These are phyloP conservation scores for Priceomyces fermenticarens DNA, from an alignment of 805 yeast species.

Conservation along the genomic window DNA sequence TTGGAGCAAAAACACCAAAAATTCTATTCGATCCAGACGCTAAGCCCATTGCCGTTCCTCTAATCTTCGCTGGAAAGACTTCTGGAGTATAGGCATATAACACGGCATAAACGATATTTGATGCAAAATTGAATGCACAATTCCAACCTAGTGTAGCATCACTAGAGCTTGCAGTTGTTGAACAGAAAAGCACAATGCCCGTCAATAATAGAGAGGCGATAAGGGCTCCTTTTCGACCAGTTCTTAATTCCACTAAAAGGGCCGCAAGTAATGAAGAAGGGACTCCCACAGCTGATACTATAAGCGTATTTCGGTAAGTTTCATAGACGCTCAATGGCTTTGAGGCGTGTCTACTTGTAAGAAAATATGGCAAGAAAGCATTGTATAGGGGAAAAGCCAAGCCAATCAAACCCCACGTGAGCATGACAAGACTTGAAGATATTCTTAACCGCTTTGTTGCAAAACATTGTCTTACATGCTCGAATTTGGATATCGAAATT, in stretches of 20 bases:
- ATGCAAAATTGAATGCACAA: conserved; percentile 44
- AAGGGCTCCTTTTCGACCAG: conserved; percentile 61
- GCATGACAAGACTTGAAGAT: conserved; percentile 40
- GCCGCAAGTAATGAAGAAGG: conserved; percentile 36
- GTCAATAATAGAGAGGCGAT: conserved; percentile 48
- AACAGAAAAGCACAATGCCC: conserved; percentile 59
- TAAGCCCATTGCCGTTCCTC: conserved; percentile 60
- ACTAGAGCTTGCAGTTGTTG: conserved; percentile 57
- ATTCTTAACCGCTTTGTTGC: conserved; percentile 41
- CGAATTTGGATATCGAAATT: conserved; percentile 22
- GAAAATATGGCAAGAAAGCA: conserved; percentile 52
- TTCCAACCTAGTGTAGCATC: conserved; percentile 46
- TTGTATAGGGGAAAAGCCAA: conserved; percentile 56
- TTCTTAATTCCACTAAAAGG: conserved; percentile 25
- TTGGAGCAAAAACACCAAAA: conserved; percentile 57
- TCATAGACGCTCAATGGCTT: conserved; percentile 26
- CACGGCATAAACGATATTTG: conserved; percentile 56
- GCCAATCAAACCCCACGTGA: conserved; percentile 58
- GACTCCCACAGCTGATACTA: conserved; percentile 29
- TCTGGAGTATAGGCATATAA: conserved; percentile 68
- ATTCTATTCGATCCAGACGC: conserved; percentile 54
- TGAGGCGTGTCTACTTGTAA: conserved; percentile 37
- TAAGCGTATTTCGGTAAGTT: conserved; percentile 31
- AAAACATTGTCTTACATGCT: conserved; percentile 47
- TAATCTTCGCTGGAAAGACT: conserved; percentile 46